Conservation (phyloP, 306 rosid species). For the Rosa multiflora region DNA sequence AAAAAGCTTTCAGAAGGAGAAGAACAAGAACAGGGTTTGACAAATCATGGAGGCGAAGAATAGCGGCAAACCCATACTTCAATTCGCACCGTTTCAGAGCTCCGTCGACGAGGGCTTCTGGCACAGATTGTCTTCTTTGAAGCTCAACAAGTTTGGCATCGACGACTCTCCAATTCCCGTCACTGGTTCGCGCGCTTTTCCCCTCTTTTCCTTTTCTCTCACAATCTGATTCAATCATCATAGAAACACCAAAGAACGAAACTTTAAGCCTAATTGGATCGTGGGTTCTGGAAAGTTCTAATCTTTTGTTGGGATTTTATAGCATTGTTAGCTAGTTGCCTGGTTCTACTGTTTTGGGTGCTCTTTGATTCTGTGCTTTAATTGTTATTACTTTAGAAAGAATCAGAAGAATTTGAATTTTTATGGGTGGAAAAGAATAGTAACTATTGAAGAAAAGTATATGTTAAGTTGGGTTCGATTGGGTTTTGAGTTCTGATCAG, state of each 20-base stretch:
- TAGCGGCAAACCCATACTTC: constrained; percentile 46
- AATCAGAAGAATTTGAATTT: neutral
- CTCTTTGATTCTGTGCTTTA: neutral
- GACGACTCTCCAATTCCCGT: constrained; percentile 86
- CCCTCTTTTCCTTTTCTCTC: neutral
- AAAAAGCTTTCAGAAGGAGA: neutral
- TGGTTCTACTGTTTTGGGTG: neutral
- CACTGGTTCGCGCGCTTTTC: constrained; percentile 41
- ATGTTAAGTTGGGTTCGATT: neutral
- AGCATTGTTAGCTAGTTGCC: neutral
- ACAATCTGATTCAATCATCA: neutral
- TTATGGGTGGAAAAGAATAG: neutral
- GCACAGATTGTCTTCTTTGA: constrained; percentile 84
- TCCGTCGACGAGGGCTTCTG: constrained; percentile 93
- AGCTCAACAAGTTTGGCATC: constrained; percentile 96
- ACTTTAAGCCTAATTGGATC: neutral
- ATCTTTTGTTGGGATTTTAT: neutral
- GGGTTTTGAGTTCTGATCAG: neutral
- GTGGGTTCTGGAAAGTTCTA: neutral
- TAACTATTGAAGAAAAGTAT: neutral
- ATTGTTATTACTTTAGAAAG: neutral
- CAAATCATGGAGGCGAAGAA: constrained; percentile 40
- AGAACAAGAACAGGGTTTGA: neutral
- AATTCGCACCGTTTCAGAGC: constrained; percentile 88
- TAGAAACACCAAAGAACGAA: neutral